These are phyloP conservation scores for Rhynchosporium secalis DNA, from an alignment of 2,329 filamentous ascomycete species.

Conservation along the genomic window DNA sequence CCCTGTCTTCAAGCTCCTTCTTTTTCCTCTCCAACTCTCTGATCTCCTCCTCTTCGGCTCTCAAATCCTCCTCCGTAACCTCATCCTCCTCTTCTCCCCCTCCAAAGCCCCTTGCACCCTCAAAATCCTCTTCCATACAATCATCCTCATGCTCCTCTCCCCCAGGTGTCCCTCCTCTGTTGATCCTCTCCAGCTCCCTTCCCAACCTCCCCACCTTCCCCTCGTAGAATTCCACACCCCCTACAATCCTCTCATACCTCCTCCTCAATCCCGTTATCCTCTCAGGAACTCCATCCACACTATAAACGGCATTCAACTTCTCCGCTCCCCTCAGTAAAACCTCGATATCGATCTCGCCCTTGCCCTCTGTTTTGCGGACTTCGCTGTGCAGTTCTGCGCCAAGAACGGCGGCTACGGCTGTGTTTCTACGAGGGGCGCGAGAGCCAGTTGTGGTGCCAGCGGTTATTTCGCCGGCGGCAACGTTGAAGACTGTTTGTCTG, in stretches of 20 bases:
- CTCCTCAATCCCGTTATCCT: constrained; percentile 71
- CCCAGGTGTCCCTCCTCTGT: constrained; percentile 56
- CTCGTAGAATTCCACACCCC: constrained; percentile 80
- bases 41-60: constrained; percentile 67
- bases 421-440: constrained; percentile 64
- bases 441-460: constrained; percentile 50
- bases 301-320: constrained; percentile 86
- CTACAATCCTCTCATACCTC: constrained; percentile 68
- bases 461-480: constrained; percentile 59
- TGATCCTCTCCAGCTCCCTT: constrained; percentile 71
- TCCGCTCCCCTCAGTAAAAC: constrained; percentile 82
- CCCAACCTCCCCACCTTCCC: constrained; percentile 74
- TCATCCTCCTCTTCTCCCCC: constrained; percentile 42
- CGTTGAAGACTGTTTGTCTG: constrained; percentile 66
- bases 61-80: constrained; percentile 68
- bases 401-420: constrained; percentile 85
- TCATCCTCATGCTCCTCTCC: constrained; percentile 57
- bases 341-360: constrained; percentile 81
- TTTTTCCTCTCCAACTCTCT: constrained; percentile 64
- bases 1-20: constrained; percentile 59
- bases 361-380: constrained; percentile 60
- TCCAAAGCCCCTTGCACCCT: constrained; percentile 48
- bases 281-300: constrained; percentile 75
- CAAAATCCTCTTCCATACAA: constrained; percentile 50
- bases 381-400: constrained; percentile 84